Percentiles rank a stretch among this genome's conserved stretches.
phyloP scores from a whole-genome alignment of 768 basidiomycete species.

The Russula sp. region DNA sequence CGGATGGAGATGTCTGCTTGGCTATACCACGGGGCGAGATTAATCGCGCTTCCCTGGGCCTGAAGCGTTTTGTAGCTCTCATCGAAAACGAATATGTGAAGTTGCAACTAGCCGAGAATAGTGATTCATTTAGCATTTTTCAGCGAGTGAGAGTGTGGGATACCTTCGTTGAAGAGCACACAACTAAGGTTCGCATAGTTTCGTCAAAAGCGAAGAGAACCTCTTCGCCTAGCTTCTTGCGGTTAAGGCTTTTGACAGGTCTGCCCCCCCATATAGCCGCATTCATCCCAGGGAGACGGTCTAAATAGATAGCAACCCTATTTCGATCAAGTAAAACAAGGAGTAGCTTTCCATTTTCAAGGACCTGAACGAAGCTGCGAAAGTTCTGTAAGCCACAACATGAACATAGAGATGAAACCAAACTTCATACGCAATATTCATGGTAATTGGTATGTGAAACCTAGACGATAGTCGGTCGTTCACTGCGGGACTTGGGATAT shows the following conservation, averaged over 20 bases:
- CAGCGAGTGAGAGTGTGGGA: background rate
- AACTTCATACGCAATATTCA: constrained; percentile 2
- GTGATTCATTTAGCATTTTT: background rate
- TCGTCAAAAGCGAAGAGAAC: constrained; percentile 48
- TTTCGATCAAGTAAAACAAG: constrained; percentile 4
- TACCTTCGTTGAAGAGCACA: constrained; percentile 40
- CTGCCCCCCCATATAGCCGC: background rate
- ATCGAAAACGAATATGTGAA: constrained; percentile 44
- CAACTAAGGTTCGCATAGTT: constrained; percentile 38
- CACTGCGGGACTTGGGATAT: constrained; percentile 11
- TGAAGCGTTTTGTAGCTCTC: constrained; percentile 38
- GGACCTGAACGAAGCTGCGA: constrained; percentile 12
- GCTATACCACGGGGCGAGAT: constrained; percentile 40
- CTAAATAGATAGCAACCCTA: constrained; percentile 12
- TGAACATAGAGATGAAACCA: background rate
- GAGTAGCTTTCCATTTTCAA: constrained; percentile 13
- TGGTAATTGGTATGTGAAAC: constrained; percentile 4
- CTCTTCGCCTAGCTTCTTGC: constrained; percentile 40
- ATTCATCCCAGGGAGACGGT: background rate
- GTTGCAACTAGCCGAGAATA: constrained; percentile 22
- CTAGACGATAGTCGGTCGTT: constrained; percentile 1
- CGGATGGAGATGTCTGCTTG: constrained; percentile 25
- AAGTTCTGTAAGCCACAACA: background rate
- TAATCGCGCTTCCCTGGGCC: constrained; percentile 34
- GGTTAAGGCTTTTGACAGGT: constrained; percentile 27